A percentile compares a stretch with the other conserved stretches of the same genome.
phyloP scores from a whole-genome alignment of 805 yeast genomes.

The Zygoascus biomembranicola region DNA sequence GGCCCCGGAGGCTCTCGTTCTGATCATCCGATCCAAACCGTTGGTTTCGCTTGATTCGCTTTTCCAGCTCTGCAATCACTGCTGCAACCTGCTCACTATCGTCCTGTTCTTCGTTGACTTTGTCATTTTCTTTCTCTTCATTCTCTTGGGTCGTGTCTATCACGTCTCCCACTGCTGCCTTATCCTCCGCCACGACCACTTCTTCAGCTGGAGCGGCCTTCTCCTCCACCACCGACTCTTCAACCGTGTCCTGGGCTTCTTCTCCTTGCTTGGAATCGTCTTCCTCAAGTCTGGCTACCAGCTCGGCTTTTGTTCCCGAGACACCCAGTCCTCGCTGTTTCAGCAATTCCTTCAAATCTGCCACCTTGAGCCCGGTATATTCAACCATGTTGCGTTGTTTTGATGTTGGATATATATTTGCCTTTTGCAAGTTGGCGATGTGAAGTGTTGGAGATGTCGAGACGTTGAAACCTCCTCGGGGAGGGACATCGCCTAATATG shows the following conservation, averaged over 20 bases:
- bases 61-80: slow-evolving; percentile 58
- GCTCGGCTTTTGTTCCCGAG: slow-evolving; percentile 77
- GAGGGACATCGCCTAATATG: too few species aligned
- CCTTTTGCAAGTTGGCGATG: background rate
- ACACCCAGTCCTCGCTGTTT: slow-evolving; percentile 57
- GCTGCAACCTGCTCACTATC: slow-evolving; percentile 29
- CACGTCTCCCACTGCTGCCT: background rate
- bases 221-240: background rate
- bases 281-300: slow-evolving; percentile 55
- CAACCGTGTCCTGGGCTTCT: slow-evolving; percentile 2
- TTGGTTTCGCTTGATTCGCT: slow-evolving; percentile 62
- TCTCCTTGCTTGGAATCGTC: slow-evolving; percentile 35
- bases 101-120: slow-evolving; percentile 17
- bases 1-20: slow-evolving; percentile 47
- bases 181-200: background rate
- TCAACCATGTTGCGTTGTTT: slow-evolving; percentile 13
- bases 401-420: background rate
- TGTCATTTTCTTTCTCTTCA: slow-evolving; percentile 10
- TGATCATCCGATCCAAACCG: slow-evolving; percentile 58
- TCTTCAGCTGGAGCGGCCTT: background rate
- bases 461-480: too few species aligned
- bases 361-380: slow-evolving; percentile 37
- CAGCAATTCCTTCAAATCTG: slow-evolving; percentile 73
- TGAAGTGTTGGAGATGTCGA: too few species aligned
- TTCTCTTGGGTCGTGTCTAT: slow-evolving; percentile 17